phyloP scores from a whole-genome alignment of 1,139 yeast genomes.

The Kurtzmaniella quercitrusa region DNA sequence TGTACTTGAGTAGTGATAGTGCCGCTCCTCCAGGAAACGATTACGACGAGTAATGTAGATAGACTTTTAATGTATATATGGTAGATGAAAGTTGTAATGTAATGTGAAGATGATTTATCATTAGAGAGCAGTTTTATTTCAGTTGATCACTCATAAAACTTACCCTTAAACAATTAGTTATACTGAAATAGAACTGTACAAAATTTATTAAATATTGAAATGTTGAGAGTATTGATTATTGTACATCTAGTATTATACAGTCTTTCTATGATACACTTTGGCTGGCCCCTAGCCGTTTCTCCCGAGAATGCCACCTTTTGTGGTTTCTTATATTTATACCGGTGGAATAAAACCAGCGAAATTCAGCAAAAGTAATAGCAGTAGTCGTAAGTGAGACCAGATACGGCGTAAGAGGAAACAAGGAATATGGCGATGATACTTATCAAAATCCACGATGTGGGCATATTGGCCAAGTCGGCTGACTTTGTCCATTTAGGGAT shows the following conservation, averaged over 20 bases:
- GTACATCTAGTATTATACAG: not conserved
- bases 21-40: slow-evolving; percentile 85
- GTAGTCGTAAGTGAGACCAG: slow-evolving; percentile 31
- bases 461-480: not conserved
- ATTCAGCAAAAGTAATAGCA: slow-evolving; percentile 35
- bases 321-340: too few species aligned
- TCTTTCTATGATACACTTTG: not conserved
- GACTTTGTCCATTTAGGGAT: not conserved
- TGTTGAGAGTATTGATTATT: not conserved
- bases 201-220: slow-evolving; percentile 1
- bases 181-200: too few species aligned
- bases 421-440: slow-evolving; percentile 12
- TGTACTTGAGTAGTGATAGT: slow-evolving; percentile 83
- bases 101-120: not conserved
- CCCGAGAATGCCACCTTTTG: too few species aligned
- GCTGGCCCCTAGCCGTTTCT: too few species aligned
- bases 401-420: slow-evolving; percentile 21
- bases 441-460: slow-evolving; percentile 8
- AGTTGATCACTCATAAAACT: too few species aligned
- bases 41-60: slow-evolving; percentile 62
- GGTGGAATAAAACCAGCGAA: too few species aligned
- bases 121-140: too few species aligned
- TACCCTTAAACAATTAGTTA: too few species aligned
- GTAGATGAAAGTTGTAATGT: not conserved
- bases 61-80: slow-evolving; percentile 1